These are phyloP conservation scores for Baudoinia panamericana DNA, from an alignment of 495 filamentous ascomycete species.

Conservation along the genomic window DNA sequence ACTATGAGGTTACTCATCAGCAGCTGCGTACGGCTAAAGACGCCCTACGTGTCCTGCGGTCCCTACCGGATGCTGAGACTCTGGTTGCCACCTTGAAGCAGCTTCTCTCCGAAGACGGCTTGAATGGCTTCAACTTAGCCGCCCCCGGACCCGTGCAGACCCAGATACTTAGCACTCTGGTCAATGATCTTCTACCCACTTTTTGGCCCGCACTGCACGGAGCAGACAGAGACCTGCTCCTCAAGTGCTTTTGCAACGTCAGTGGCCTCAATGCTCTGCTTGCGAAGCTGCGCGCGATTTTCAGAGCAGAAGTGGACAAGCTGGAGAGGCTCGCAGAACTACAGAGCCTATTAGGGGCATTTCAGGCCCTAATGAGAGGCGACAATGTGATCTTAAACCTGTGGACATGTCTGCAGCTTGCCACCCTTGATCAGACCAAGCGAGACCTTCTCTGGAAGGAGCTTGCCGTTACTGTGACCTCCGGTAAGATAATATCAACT, in stretches of 20 bases:
- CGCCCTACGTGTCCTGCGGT: slow-evolving; percentile 49
- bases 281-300: not conserved
- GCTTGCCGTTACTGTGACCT: slow-evolving; percentile 48
- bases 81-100: slow-evolving; percentile 41
- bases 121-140: slow-evolving; percentile 42
- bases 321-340: no score
- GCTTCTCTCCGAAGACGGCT: slow-evolving; percentile 33
- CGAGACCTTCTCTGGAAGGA: slow-evolving; percentile 53
- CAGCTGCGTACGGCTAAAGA: slow-evolving; percentile 35
- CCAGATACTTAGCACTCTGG: slow-evolving; percentile 56
- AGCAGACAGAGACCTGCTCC: slow-evolving; percentile 34
- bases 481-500: slow-evolving; percentile 56
- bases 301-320: not conserved
- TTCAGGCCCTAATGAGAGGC: no score
- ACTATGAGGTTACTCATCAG: no score
- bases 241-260: slow-evolving; percentile 58
- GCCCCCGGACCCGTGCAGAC: slow-evolving; percentile 50
- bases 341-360: no score
- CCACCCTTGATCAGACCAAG: slow-evolving; percentile 28
- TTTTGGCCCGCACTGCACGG: slow-evolving; percentile 47
- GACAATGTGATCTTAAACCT: slow-evolving; percentile 33
- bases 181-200: slow-evolving; percentile 56
- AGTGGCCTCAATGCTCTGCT: slow-evolving; percentile 31
- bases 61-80: slow-evolving; percentile 47
- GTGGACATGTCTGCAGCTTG: slow-evolving; percentile 35